Evolutionary conservation across 495 filamentous ascomycete genomes (phyloP), one percentile per base, ranked within the genome.

Genomic region (Annulohypoxylon nitens): DNA sequence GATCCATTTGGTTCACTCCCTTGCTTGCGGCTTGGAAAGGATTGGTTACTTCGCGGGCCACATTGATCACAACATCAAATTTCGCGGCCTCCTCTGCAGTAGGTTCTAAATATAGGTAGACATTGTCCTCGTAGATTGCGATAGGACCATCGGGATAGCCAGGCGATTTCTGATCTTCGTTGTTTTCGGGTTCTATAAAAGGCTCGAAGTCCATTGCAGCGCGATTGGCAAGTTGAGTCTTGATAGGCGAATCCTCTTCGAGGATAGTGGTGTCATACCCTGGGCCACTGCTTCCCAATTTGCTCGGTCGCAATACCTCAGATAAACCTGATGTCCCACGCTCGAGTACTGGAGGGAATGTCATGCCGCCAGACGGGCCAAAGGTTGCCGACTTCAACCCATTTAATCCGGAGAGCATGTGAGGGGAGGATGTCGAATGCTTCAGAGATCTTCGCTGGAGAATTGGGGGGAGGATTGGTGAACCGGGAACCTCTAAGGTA

Each of bases 61-160:
- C 96, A 75, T 99, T 99, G 60, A 99, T 88, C 37, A 99, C 89
- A 3, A 98, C 91, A 77, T 98, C 96, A 75, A 97, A 99, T 54
- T 91, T 83, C 10, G 90, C 83, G 2, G 95, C 95, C 76, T 97
- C 93, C 58, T 95, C 90, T 0, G 89, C 89, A 4, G 91, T 95
- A 3, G 96, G 96, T 79, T 99, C 96, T 45, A 97, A 81, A 70
- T 97, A 99, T 0, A 99, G 85, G 74, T 90, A 97, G 1, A 99
- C 92, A n/a, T 92, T 90, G n/a, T 94, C 90, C 48, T 94, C 91
- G 70, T 98, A 97, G 30, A 99, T 97, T 74, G 91, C 90, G 18
- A 98, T 91, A 0, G 96, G 96, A 0, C 96, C 96, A 75, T 95
- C 88, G 2, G 96, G 96, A 79, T 99, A 99, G 4, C 93, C 93